Evolutionary conservation across 345 rosid genomes (phyloP), one percentile per base, ranked within the genome.

Genomic region (Bruguiera parviflora): DNA sequence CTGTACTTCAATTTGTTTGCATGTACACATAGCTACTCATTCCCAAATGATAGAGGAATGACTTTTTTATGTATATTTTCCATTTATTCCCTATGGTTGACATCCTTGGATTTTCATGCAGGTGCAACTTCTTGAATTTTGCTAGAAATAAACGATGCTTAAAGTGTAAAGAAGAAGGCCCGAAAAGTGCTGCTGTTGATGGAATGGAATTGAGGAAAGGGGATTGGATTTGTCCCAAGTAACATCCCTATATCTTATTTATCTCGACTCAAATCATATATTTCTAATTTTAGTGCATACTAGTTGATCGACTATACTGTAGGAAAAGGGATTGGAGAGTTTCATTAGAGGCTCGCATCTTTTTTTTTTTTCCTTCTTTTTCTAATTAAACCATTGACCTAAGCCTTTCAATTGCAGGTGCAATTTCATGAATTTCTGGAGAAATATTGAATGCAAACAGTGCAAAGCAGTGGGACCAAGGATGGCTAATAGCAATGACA

Each of bases 161-260:
- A 59, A 73, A 80, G 37, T 88, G 88, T 68, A 77, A 66, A 4
- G 85, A 84, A 78, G 84, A 61, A 39, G 81, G 79, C 55, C 84
- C 85, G 3, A 82, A 68, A 78, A 75, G 57, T 8, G 66, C 71
- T 67, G 68, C n/a, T 46, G 64, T 24, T 47, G 53, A 6, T 56
- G 73, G 73, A 1, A 67, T 52, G 60, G 84, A 82, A 47, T 70
- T 77, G 78, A 85, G 71, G 81, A 71, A 77, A 76, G 96, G 96
- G 49, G 96, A 89, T 58, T 94, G 98, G 97, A 55, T 55, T 8
- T 55, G 96, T 77, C 55, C 84, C 13, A 73, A 82, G 96, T 92
- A 74, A 71, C 89, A 56, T 67, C 21, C 15, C 25, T 13, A 19
- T 22, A 2, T 2, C 60, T 52, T 63, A 43, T 43, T 43, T 43